These are phyloP conservation scores for Babesia bigemina DNA, from an alignment of 169 alveolate genomes.

Conservation along the genomic window DNA sequence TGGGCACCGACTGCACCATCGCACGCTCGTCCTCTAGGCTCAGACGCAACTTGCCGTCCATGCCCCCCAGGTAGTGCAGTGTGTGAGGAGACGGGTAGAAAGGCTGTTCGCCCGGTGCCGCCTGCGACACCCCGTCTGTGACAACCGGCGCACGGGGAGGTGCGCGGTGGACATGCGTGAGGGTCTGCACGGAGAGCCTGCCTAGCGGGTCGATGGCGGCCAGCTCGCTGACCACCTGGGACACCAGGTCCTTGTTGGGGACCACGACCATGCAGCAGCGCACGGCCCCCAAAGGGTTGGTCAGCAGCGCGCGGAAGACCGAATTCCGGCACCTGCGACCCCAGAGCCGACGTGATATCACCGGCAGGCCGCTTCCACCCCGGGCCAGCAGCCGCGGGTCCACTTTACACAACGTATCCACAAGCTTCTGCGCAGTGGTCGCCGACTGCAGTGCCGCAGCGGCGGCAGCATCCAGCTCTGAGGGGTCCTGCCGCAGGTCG, in stretches of 20 bases:
- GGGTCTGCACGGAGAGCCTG: conserved; percentile 72
- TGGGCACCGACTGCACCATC: conserved; percentile 50
- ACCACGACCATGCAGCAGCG: conserved; percentile 68
- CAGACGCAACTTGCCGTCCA: conserved; percentile 2
- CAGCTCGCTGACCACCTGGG: conserved; percentile 68
- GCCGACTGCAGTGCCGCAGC: conserved; percentile 8
- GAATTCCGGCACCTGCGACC: conserved; percentile 37
- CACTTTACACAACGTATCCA: conserved; percentile 32
- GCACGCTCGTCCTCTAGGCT: conserved; percentile 48
- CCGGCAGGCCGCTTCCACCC: conserved; percentile 2
- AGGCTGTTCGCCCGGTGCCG: conserved; percentile 9
- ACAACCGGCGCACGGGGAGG: conserved; percentile 2
- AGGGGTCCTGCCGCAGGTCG: conserved; percentile 37
- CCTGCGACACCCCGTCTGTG: neutral
- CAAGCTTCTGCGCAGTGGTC: conserved; percentile 38
- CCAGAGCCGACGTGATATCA: conserved; percentile 38
- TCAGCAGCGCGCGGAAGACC: conserved; percentile 41
- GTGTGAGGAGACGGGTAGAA: conserved; percentile 28
- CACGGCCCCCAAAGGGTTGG: conserved; percentile 59
- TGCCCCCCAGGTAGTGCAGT: neutral
- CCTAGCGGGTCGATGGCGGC: conserved; percentile 67
- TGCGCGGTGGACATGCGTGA: conserved; percentile 55
- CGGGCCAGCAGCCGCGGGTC: conserved; percentile 25
- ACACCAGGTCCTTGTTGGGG: conserved; percentile 71
- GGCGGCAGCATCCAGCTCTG: conserved; percentile 13